These are phyloP conservation scores for Fragilaria crotonensis DNA, from an alignment of 108 stramenopile species.

Conservation along the genomic window DNA sequence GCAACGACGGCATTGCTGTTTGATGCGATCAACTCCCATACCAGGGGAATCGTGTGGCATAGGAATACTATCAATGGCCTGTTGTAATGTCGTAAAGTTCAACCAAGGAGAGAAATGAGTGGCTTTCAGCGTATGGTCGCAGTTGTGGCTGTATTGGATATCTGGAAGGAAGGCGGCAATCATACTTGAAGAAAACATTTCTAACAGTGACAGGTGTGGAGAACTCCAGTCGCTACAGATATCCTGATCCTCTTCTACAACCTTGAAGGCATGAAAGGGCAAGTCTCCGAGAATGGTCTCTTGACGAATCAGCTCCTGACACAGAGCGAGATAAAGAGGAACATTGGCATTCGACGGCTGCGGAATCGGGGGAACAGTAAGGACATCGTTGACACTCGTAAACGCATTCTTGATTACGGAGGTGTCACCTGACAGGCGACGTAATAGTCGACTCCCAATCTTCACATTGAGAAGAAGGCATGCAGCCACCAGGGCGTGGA, in stretches of 20 bases:
- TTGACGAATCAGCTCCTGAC: slow-evolving; percentile 6
- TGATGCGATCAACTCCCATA: background rate
- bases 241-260: slow-evolving; percentile 1
- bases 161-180: background rate
- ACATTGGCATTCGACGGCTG: background rate
- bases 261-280: background rate
- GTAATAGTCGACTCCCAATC: background rate
- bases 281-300: background rate
- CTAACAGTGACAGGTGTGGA: background rate
- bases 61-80: background rate
- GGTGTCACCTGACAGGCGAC: background rate
- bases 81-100: slow-evolving; percentile 1
- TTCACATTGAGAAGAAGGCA: background rate
- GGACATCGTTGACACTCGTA: background rate
- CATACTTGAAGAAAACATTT: background rate
- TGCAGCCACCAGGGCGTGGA: too few relatives aligned
- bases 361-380: background rate
- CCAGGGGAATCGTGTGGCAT: background rate
- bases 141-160: background rate
- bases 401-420: background rate
- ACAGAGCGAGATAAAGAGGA: background rate
- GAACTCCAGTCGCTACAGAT: slow-evolving; percentile 4
- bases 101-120: background rate
- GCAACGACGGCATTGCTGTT: slow-evolving; percentile 1
- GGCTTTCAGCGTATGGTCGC: background rate